Conservation (phyloP, 2,329 filamentous ascomycete species). For the Pyricularia pennisetigena region DNA sequence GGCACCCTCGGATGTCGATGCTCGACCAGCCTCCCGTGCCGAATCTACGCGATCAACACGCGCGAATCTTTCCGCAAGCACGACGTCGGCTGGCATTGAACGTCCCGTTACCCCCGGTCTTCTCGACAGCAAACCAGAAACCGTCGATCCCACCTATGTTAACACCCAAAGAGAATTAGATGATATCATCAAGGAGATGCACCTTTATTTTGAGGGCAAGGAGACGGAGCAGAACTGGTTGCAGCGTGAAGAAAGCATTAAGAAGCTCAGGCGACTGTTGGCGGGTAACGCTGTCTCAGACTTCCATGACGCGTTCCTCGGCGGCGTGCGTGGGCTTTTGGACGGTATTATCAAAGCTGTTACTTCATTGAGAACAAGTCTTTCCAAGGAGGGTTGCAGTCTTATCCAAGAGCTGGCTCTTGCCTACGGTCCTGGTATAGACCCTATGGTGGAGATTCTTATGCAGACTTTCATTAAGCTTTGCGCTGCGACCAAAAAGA, state of each 20-base stretch:
- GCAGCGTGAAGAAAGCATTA: conserved; percentile 71
- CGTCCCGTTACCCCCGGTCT: conserved; percentile 51
- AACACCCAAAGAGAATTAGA: conserved; percentile 83
- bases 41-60: conserved; percentile 13
- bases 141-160: conserved; percentile 72
- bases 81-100: conserved; percentile 37
- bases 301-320: conserved; percentile 61
- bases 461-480: conserved; percentile 87
- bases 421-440: conserved; percentile 66
- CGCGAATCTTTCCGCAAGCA: conserved; percentile 37
- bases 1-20: conserved; percentile 18
- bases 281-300: conserved; percentile 77
- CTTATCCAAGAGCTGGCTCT: conserved; percentile 77
- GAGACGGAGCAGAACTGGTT: conserved; percentile 91
- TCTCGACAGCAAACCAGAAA: conserved; percentile 51
- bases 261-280: conserved; percentile 66
- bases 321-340: conserved; percentile 61
- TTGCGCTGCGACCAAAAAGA: conserved; percentile 84
- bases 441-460: conserved; percentile 81
- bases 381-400: conserved; percentile 78
- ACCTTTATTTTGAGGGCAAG: conserved; percentile 70
- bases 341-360: conserved; percentile 85
- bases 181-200: conserved; percentile 75
- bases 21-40: conserved; percentile 26
- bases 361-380: conserved; percentile 76